phyloP scores from a whole-genome alignment of 495 filamentous ascomycete species.

The Niebla homalea region DNA sequence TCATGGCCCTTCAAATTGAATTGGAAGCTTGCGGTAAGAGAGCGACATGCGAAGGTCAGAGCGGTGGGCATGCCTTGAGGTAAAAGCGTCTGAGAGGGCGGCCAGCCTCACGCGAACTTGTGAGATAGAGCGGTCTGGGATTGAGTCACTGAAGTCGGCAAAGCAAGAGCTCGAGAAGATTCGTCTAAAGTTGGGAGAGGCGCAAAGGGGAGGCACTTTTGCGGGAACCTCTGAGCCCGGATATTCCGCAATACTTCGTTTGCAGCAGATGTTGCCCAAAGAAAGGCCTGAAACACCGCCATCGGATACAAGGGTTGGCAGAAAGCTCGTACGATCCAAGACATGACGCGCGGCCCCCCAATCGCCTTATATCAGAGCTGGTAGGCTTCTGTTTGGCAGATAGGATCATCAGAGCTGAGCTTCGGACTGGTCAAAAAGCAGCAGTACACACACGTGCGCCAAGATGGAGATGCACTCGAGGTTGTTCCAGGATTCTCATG shows the following conservation, averaged over 20 bases:
- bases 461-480: slow-evolving; percentile 37
- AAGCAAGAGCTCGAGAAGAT: slow-evolving; percentile 78
- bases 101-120: slow-evolving; percentile 57
- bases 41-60: slow-evolving; percentile 79
- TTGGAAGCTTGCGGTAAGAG: slow-evolving; percentile 92
- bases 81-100: slow-evolving; percentile 58
- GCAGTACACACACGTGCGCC: slow-evolving; percentile 47
- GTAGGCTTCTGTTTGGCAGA: slow-evolving; percentile 82
- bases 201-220: slow-evolving; percentile 85
- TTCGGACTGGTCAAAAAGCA: slow-evolving; percentile 61
- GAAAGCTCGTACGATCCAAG: slow-evolving; percentile 79
- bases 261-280: slow-evolving; percentile 67
- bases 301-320: slow-evolving; percentile 61
- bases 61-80: slow-evolving; percentile 72
- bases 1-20: slow-evolving; percentile 96
- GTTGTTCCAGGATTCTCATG: slow-evolving; percentile 15
- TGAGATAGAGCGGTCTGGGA: slow-evolving; percentile 79
- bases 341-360: slow-evolving; percentile 88
- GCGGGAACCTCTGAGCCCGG: slow-evolving; percentile 73
- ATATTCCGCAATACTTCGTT: slow-evolving; percentile 69
- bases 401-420: slow-evolving; percentile 75
- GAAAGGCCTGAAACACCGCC: slow-evolving; percentile 52
- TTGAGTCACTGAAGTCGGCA: slow-evolving; percentile 70
- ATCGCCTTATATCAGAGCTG: slow-evolving; percentile 76
- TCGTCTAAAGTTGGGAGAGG: slow-evolving; percentile 70